A percentile compares a stretch with the other conserved stretches of the same genome.
phyloP scores from a whole-genome alignment of 768 basidiomycete genomes.

The Leccinellum rugosiceps region DNA sequence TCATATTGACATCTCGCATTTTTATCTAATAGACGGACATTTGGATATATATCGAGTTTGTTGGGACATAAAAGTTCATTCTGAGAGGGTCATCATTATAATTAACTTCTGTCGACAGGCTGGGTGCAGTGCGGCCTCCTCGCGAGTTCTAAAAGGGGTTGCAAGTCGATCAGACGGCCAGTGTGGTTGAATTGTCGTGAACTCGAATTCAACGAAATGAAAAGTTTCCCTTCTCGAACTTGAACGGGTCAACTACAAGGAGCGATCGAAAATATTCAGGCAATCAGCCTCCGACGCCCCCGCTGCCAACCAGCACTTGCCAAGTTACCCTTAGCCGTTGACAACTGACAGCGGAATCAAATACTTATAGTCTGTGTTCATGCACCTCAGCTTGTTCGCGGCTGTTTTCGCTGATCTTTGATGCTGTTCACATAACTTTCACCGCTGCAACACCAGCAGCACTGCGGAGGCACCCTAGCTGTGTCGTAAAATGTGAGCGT shows the following conservation, averaged over 20 bases:
- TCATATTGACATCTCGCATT: conserved; percentile 19
- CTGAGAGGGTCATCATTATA: conserved; percentile 10
- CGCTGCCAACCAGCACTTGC: not conserved
- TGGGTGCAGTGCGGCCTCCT: conserved; percentile 33
- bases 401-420: conserved; percentile 21
- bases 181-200: conserved; percentile 3
- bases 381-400: conserved; percentile 2
- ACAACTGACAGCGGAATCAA: conserved; percentile 32
- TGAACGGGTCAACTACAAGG: conserved; percentile 1
- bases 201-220: not conserved
- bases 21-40: conserved; percentile 38
- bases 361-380: conserved; percentile 16
- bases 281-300: conserved; percentile 17
- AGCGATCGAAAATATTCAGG: conserved; percentile 9
- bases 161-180: conserved; percentile 9
- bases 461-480: not conserved
- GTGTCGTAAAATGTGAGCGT: conserved; percentile 22
- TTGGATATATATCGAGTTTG: conserved; percentile 22
- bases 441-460: conserved; percentile 2
- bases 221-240: not conserved
- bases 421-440: conserved; percentile 21
- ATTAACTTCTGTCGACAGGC: conserved; percentile 26
- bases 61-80: not conserved
- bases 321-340: conserved; percentile 11
- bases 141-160: conserved; percentile 14